phyloP scores from a whole-genome alignment of 352 stramenopile species.

The Phytopythium ostracodes region DNA sequence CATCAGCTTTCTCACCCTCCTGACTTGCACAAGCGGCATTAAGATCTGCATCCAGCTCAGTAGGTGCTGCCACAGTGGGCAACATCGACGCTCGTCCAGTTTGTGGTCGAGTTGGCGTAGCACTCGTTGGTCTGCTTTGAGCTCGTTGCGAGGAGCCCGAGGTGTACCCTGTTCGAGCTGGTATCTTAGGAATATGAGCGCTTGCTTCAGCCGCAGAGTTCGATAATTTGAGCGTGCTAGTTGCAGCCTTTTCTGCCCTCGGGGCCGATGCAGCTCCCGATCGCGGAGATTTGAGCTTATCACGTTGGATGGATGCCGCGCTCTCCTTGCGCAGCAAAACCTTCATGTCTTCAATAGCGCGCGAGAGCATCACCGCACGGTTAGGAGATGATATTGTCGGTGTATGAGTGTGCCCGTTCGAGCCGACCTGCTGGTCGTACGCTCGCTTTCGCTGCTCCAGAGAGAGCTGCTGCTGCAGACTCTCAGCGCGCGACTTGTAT shows the following conservation, averaged over 20 bases:
- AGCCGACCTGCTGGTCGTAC: constrained; percentile 38
- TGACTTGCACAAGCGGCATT: background rate
- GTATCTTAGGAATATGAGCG: background rate
- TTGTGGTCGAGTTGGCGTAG: background rate
- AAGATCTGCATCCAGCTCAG: background rate
- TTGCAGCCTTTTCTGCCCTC: background rate
- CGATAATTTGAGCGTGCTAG: background rate
- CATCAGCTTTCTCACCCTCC: background rate
- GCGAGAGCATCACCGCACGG: constrained; percentile 20
- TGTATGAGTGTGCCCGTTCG: constrained; percentile 14
- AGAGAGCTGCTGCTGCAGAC: constrained; percentile 40
- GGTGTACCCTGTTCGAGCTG: background rate
- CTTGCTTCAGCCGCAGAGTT: background rate
- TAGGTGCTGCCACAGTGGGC: background rate
- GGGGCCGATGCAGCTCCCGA: background rate
- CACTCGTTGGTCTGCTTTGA: background rate
- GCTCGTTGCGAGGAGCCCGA: background rate
- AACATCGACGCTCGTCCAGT: background rate
- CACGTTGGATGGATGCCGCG: constrained; percentile 21
- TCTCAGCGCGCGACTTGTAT: constrained; percentile 26
- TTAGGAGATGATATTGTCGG: constrained; percentile 11
- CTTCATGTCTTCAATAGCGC: constrained; percentile 39
- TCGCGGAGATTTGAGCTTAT: constrained; percentile 22
- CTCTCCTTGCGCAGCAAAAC: constrained; percentile 24
- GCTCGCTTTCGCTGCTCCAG: constrained; percentile 50